phyloP scores from a whole-genome alignment of 768 basidiomycete genomes.

The Mrakia hoshinonis region DNA sequence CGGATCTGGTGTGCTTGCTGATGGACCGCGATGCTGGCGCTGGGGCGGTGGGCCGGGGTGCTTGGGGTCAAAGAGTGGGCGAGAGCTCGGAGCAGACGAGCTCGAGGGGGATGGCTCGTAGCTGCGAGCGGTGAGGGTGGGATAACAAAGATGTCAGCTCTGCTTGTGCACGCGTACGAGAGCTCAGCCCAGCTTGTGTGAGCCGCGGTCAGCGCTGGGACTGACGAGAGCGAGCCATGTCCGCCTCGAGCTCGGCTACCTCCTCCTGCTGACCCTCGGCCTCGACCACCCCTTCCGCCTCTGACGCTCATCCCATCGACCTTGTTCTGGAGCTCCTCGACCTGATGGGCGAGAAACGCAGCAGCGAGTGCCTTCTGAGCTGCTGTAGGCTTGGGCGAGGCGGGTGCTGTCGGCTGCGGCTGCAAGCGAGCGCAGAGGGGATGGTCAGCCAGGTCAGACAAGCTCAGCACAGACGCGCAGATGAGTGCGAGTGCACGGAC shows the following conservation, averaged over 20 bases:
- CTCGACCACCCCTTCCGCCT: constrained; percentile 26
- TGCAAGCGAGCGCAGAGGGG: background rate
- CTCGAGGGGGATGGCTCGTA: too few relatives aligned
- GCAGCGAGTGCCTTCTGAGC: constrained; percentile 57
- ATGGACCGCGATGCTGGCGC: too few relatives aligned
- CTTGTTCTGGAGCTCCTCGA: constrained; percentile 75
- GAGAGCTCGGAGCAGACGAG: background rate
- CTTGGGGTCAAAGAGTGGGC: constrained; percentile 17
- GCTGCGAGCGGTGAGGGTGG: too few relatives aligned
- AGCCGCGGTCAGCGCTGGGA: too few relatives aligned
- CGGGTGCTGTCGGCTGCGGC: background rate
- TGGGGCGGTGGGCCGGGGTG: background rate
- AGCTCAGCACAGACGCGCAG: too few relatives aligned
- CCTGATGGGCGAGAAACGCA: constrained; percentile 77
- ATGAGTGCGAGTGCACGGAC: too few relatives aligned
- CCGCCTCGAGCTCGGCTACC: background rate
- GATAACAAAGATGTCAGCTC: too few relatives aligned
- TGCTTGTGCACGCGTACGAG: too few relatives aligned
- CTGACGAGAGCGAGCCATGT: too few relatives aligned
- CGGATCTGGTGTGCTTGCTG: too few relatives aligned
- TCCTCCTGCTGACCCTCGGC: background rate
- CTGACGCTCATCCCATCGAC: constrained; percentile 43
- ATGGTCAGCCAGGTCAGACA: too few relatives aligned
- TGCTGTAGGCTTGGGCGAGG: constrained; percentile 1
- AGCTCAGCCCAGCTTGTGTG: too few relatives aligned